A percentile compares a stretch with the other conserved stretches of the same genome.
Evolutionary conservation across 805 yeast species (phyloP).

Genomic region (Wickerhamiella hasegawae): DNA sequence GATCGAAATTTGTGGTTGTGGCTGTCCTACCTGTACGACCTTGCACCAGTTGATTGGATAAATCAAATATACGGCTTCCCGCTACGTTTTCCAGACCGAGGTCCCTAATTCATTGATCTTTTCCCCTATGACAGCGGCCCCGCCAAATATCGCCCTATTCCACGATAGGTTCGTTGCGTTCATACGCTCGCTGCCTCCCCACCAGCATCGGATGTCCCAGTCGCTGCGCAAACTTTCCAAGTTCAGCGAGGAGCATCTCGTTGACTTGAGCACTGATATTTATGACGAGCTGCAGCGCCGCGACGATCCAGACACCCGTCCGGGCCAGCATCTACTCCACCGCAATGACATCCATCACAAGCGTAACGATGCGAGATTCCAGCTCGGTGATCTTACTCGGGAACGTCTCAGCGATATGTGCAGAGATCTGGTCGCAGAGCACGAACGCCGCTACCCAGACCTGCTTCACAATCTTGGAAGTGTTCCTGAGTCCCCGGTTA

Average conservation of each 20-base stretch:
- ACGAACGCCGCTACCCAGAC: conserved; percentile 57
- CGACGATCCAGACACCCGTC: conserved; percentile 29
- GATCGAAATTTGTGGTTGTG: too few species aligned
- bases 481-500: too few species aligned
- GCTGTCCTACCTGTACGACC: too few species aligned
- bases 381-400: conserved; percentile 69
- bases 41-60: too few species aligned
- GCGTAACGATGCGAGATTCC: conserved; percentile 89
- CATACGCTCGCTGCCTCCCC: conserved; percentile 4
- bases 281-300: conserved; percentile 83
- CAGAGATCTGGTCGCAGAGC: conserved; percentile 75
- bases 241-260: conserved; percentile 46
- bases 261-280: conserved; percentile 85
- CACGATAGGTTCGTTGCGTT: conserved; percentile 3
- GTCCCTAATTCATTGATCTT: too few species aligned
- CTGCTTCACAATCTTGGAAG: conserved; percentile 7
- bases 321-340: conserved; percentile 41
- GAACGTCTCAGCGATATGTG: conserved; percentile 78
- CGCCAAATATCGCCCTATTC: conserved; percentile 3
- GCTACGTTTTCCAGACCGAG: too few species aligned
- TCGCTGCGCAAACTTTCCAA: conserved; percentile 51
- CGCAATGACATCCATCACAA: conserved; percentile 71
- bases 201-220: conserved; percentile 6
- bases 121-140: too few species aligned
- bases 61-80: too few species aligned